Base-by-base conservation (phyloP, 1,139 yeast species). In the Hanseniaspora sp. region DNA sequence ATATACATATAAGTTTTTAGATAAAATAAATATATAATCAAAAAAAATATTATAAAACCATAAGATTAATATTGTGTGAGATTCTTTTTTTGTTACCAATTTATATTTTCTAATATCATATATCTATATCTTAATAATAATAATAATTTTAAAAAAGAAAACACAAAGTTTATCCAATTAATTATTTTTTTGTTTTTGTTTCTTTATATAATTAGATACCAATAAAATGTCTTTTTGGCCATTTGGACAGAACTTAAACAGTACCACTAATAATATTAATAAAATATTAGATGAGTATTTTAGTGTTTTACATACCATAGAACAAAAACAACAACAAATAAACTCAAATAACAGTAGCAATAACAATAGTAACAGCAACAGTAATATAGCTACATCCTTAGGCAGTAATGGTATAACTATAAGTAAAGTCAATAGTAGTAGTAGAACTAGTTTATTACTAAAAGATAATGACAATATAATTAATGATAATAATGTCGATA, bases 161-260 rank as follows among this genome's bases (percentile, higher is more conserved):
- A n/a, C n/a, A n/a, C n/a, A n/a, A n/a, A n/a, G n/a, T n/a, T n/a
- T n/a, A n/a, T n/a, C n/a, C n/a, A n/a, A n/a, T n/a, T n/a, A n/a
- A n/a, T n/a, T n/a, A n/a, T n/a, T n/a, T n/a, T n/a, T n/a, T n/a
- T n/a, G n/a, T n/a, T n/a, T n/a, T n/a, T n/a, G n/a, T n/a, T n/a
- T n/a, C n/a, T n/a, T n/a, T n/a, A n/a, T n/a, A n/a, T 11, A 13
- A 43, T 15, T 31, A 30, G 11, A 6, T 7, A n/a, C 37, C 8
- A 41, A 15, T 13, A 41, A 8, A 30, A 73, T 73, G 76, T 72
- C 77, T 37, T 71, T 71, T 60, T 73, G 77, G 77, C 77, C 76
- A 43, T 73, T 73, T 62, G 74, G 75, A 62, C 72, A 69, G 58
- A 69, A 66, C 57, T 63, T 67, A 35, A 66, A 63, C 30, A 63